These are phyloP conservation scores for Otatea glauca DNA, from an alignment of 176 grass and related monocot genomes.

Conservation along the genomic window DNA sequence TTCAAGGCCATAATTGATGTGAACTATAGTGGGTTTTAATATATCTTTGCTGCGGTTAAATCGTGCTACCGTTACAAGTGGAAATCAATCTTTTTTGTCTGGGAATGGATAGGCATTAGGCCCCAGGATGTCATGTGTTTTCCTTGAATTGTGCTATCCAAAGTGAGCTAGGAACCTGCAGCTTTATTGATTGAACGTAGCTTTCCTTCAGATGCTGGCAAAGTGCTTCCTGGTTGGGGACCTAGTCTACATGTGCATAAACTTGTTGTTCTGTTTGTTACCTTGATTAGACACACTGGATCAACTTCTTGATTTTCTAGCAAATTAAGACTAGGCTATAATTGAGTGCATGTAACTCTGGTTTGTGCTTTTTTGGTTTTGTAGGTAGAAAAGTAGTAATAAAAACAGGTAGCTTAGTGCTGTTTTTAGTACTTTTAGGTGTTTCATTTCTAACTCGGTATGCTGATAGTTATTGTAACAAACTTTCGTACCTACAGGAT, in stretches of 20 bases:
- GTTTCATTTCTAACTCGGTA: not conserved
- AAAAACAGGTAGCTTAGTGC: not conserved
- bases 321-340: not conserved
- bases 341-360: not conserved
- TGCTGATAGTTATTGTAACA: not conserved
- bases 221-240: conserved; percentile 30
- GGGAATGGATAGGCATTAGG: not conserved
- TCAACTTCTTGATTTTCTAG: not conserved
- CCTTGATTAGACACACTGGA: not conserved
- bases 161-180: conserved; percentile 4
- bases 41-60: not conserved
- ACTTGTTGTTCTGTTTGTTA: not conserved
- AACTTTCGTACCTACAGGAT: not conserved
- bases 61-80: conserved; percentile 17
- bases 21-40: not conserved
- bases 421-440: not conserved
- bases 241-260: conserved; percentile 25
- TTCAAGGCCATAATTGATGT: conserved; percentile 9
- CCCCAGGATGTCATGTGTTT: not conserved
- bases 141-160: conserved; percentile 27
- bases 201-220: conserved; percentile 37
- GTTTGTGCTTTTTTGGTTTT: not conserved
- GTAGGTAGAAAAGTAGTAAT: not conserved
- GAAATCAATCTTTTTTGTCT: conserved; percentile 13
- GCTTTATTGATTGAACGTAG: conserved; percentile 27